A percentile compares a stretch with the other conserved stretches of the same genome.
Conservation (phyloP, 208 protist species). For the Strigomonas culicis region DNA sequence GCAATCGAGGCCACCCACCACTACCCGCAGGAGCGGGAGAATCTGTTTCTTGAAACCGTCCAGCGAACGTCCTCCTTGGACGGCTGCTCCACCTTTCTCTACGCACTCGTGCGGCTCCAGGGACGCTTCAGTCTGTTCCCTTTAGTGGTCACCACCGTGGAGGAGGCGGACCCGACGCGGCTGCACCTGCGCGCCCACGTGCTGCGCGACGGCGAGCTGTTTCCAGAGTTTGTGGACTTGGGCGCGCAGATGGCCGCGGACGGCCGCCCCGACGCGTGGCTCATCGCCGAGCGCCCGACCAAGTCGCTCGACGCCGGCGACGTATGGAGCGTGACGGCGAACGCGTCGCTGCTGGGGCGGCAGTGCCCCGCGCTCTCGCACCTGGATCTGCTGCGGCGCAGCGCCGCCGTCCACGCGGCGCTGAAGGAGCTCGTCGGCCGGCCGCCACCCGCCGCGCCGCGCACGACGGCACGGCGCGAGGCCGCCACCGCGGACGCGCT, state of each 20-base stretch:
- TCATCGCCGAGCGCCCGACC: slow-evolving; percentile 23
- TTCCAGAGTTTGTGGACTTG: slow-evolving; percentile 57
- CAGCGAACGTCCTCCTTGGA: no score
- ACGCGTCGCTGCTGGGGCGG: slow-evolving; percentile 14
- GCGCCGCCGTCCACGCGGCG: slow-evolving; percentile 2
- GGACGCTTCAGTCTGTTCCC: slow-evolving; percentile 5
- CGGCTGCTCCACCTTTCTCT: slow-evolving; percentile 12
- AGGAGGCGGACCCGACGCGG: neutral
- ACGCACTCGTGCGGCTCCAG: slow-evolving; percentile 21
- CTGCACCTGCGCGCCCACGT: slow-evolving; percentile 34
- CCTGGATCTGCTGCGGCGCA: slow-evolving; percentile 1
- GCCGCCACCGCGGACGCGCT: no score
- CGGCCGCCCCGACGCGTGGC: slow-evolving; percentile 47
- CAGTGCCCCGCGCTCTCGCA: neutral
- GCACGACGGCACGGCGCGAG: neutral
- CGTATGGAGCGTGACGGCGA: neutral
- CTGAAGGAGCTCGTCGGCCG: slow-evolving; percentile 15
- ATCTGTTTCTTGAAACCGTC: no score
- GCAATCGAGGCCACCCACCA: no score
- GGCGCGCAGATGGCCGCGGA: slow-evolving; percentile 33
- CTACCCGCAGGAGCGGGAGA: no score
- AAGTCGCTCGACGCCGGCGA: neutral
- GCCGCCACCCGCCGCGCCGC: neutral
- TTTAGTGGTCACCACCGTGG: neutral
- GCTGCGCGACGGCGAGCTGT: slow-evolving; percentile 65